These are phyloP conservation scores for Exophiala phaeomuriformis DNA, from an alignment of 2,329 filamentous ascomycete genomes.

Conservation along the genomic window DNA sequence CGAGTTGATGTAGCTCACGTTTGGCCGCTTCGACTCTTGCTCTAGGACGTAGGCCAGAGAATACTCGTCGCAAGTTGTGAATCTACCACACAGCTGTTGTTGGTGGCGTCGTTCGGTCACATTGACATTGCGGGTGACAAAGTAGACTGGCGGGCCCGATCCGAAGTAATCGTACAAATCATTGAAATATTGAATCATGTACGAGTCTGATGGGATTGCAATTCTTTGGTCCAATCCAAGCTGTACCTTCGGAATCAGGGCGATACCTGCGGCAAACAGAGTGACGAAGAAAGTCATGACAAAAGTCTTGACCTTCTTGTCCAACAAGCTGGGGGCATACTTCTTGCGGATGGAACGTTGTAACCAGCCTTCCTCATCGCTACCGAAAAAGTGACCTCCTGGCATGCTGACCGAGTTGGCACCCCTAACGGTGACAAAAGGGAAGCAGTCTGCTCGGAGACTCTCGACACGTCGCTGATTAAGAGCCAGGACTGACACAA, in stretches of 20 bases:
- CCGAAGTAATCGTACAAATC: conserved; percentile 91
- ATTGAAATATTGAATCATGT: conserved; percentile 93
- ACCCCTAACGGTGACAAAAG: conserved; percentile 73
- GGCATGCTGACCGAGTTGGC: conserved; percentile 61
- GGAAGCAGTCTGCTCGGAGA: conserved; percentile 82
- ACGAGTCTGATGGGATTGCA: conserved; percentile 86
- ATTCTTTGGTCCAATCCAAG: conserved; percentile 91
- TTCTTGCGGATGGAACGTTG: conserved; percentile 83
- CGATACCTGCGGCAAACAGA: conserved; percentile 75
- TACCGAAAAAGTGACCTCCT: conserved; percentile 60
- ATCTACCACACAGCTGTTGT: conserved; percentile 80
- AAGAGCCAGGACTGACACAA: conserved; percentile 80
- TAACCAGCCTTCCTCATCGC: conserved; percentile 73
- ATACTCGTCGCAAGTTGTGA: conserved; percentile 75
- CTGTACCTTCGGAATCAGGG: conserved; percentile 73
- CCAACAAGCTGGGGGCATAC: conserved; percentile 76
- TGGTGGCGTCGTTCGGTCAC: conserved; percentile 68
- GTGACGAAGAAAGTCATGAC: conserved; percentile 79
- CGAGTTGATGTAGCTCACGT: conserved; percentile 80
- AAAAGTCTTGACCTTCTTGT: conserved; percentile 68
- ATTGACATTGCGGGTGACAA: conserved; percentile 78
- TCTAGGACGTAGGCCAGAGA: conserved; percentile 87
- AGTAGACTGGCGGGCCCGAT: conserved; percentile 89
- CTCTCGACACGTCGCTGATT: conserved; percentile 90
- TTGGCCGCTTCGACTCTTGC: conserved; percentile 81